These are phyloP conservation scores for Metschnikowia orientalis DNA, from an alignment of 805 yeast genomes.

Conservation along the genomic window DNA sequence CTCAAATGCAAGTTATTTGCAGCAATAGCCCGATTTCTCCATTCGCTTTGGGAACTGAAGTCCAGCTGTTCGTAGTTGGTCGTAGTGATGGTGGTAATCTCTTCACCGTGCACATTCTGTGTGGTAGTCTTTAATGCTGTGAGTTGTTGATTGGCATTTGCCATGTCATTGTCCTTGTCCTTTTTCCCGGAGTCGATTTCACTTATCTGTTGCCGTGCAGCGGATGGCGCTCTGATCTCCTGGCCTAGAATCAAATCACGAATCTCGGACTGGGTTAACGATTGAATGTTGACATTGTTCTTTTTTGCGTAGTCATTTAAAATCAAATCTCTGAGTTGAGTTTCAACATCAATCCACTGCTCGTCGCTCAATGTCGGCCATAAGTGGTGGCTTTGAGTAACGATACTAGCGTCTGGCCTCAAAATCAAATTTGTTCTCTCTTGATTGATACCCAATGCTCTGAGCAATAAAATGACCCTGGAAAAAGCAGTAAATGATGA, in stretches of 20 bases:
- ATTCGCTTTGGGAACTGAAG: constrained; percentile 80
- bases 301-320: constrained; percentile 79
- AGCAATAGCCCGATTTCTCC: constrained; percentile 86
- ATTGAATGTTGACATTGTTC: constrained; percentile 78
- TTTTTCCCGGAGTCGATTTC: constrained; percentile 53
- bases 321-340: constrained; percentile 82
- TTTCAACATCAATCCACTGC: constrained; percentile 89
- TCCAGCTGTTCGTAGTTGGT: constrained; percentile 80
- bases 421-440: constrained; percentile 74
- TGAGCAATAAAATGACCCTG: constrained; percentile 71
- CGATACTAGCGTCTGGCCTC: constrained; percentile 66
- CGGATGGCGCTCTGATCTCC: constrained; percentile 86
- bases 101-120: constrained; percentile 92
- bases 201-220: constrained; percentile 76
- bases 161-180: constrained; percentile 27
- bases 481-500: constrained; percentile 94
- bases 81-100: constrained; percentile 90
- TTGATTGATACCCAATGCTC: constrained; percentile 74
- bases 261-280: constrained; percentile 89
- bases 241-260: constrained; percentile 93
- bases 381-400: constrained; percentile 72
- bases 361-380: constrained; percentile 92
- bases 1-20: constrained; percentile 69
- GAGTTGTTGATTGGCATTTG: constrained; percentile 46
- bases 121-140: constrained; percentile 80